These are phyloP conservation scores for Panaeolus cyanescens DNA, from an alignment of 768 basidiomycete genomes.

Conservation along the genomic window DNA sequence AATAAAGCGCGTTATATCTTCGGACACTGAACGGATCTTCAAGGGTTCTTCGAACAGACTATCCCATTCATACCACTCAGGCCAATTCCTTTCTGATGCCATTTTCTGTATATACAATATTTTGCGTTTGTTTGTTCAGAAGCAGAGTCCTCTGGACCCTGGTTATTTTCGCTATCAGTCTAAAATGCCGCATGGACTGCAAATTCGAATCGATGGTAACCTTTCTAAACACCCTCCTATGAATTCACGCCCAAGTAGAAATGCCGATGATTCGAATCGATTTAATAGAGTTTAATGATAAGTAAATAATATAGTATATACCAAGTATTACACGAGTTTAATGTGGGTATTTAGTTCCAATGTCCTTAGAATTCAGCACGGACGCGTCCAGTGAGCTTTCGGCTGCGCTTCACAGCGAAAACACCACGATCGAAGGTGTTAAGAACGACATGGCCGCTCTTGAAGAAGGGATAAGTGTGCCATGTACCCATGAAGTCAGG, in stretches of 20 bases:
- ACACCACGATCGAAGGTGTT: slow-evolving; percentile 1
- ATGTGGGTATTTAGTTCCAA: neutral
- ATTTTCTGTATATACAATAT: neutral
- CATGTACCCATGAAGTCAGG: slow-evolving; percentile 1
- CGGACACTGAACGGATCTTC: neutral
- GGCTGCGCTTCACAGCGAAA: neutral
- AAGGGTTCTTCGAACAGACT: neutral
- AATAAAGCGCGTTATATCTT: too few relatives aligned
- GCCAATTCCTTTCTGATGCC: neutral
- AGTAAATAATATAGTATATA: neutral
- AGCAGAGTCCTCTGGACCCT: too few relatives aligned
- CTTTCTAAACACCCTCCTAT: too few relatives aligned
- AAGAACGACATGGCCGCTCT: neutral
- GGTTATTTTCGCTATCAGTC: neutral
- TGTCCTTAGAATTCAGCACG: neutral
- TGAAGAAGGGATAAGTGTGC: neutral
- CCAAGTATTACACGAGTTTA: neutral
- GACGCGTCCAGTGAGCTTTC: neutral
- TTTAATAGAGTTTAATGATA: neutral
- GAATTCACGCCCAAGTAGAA: too few relatives aligned
- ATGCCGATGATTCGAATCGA: too few relatives aligned
- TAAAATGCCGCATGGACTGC: neutral
- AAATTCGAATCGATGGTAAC: too few relatives aligned
- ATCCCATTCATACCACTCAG: neutral
- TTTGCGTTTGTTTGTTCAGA: neutral